Conservation (phyloP, 768 basidiomycete species). For the Collybiopsis luxurians region DNA sequence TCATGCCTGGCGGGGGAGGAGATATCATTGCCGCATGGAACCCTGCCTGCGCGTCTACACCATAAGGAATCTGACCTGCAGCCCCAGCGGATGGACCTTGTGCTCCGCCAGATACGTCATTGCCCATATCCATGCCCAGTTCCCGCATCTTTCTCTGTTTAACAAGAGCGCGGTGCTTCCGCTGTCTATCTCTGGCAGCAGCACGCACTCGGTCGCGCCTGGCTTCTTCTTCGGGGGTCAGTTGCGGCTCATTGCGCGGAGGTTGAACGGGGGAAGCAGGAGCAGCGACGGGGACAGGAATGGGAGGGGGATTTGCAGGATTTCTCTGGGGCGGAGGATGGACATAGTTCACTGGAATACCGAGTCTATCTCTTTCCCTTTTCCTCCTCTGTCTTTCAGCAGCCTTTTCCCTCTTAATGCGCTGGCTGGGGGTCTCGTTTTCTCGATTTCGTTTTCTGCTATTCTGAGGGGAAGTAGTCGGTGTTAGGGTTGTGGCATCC, state of each 20-base stretch:
- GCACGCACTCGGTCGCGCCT: constrained; percentile 71
- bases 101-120: constrained; percentile 62
- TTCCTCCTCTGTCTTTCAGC: constrained; percentile 84
- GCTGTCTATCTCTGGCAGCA: constrained; percentile 76
- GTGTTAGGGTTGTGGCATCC: background rate
- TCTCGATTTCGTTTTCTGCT: constrained; percentile 58
- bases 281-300: background rate
- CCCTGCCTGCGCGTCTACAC: constrained; percentile 12
- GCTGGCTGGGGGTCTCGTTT: constrained; percentile 71
- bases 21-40: background rate
- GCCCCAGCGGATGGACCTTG: constrained; percentile 67
- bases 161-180: constrained; percentile 76
- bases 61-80: background rate
- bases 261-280: background rate
- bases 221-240: constrained; percentile 63
- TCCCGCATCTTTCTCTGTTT: constrained; percentile 82
- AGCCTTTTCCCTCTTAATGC: constrained; percentile 81
- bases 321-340: constrained; percentile 26
- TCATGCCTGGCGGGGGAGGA: constrained; percentile 17
- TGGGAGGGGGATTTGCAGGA: constrained; percentile 11
- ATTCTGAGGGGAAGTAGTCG: background rate
- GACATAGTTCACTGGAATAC: constrained; percentile 29
- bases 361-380: constrained; percentile 61
- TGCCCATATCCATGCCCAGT: constrained; percentile 79
- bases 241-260: constrained; percentile 19